Evolutionary conservation across 768 basidiomycete genomes (phyloP), one percentile per base, ranked within the genome.

Genomic region (Kwoniella botswanensis): DNA sequence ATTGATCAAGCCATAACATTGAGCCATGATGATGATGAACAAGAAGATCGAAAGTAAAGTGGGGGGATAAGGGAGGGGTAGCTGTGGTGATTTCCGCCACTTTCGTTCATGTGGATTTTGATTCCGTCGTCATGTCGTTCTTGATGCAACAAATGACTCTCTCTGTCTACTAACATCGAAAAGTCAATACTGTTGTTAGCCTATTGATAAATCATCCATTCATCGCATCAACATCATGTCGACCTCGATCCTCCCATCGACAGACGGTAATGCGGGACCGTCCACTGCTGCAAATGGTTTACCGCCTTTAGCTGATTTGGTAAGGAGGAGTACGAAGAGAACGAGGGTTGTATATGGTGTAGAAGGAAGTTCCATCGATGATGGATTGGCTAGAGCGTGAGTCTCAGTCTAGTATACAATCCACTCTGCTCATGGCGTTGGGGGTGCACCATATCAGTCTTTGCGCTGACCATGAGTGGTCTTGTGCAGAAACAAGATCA

Each of bases 381-480:
- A 79, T 66, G 82, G 82, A 52, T 64, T 83, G 21, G 77, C 72
- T 4, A 68, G 74, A 74, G 82, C 82, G 80, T 81, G 63, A 72
- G 81, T 77, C 15, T 35, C 35, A 35, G 35, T 35, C 6, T 4
- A 35, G 7, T 35, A 35, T 35, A 35, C 35, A 35, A 35, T 35
- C 35, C 35, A 6, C 35, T 35, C 35, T 35, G 35, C 35, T 35
- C 35, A 35, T 35, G 5, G 35, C 5, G 35, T 35, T 9, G 35
- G 35, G 35, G 35, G 6, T 7, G 1, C 2, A 17, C 13, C 46
- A 24, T 29, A 18, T 10, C 13, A 54, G 12, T 64, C 15, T 35
- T 18, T 13, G 2, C 54, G 41, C 59, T 26, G 12, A 52, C 22
- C 13, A 22, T 55, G 5, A 10, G 63, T 7, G 35, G 35, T 22